These are phyloP conservation scores for Calonectria ilicicola DNA, from an alignment of 2,329 filamentous ascomycete species.

Conservation along the genomic window DNA sequence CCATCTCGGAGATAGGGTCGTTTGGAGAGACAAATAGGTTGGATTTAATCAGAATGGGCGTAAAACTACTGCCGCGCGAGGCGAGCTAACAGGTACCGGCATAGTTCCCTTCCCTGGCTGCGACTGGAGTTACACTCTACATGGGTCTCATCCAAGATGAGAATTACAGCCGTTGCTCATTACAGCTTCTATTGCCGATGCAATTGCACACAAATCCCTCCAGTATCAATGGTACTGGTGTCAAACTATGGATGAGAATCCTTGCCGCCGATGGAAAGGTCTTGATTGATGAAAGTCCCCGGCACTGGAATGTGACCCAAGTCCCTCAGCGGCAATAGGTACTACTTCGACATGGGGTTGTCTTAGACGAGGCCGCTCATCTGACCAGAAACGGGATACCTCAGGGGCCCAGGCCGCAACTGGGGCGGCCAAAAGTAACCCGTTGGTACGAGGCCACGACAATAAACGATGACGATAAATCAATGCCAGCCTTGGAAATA, in stretches of 20 bases:
- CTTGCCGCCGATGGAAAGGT: neutral
- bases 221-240: neutral
- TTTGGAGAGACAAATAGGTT: neutral
- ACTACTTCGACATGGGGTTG: neutral
- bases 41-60: neutral
- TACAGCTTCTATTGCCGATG: neutral
- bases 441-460: neutral
- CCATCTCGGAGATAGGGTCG: neutral
- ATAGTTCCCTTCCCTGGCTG: neutral
- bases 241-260: neutral
- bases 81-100: constrained; percentile 1
- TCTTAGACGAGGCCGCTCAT: neutral
- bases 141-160: neutral
- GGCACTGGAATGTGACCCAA: neutral
- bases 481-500: neutral
- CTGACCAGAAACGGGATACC: neutral
- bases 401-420: neutral
- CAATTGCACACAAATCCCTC: neutral
- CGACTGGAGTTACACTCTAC: neutral
- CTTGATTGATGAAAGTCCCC: neutral
- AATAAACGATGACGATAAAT: neutral
- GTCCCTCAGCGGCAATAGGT: neutral
- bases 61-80: neutral
- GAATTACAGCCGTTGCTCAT: neutral
- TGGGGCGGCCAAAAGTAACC: neutral